phyloP scores from a whole-genome alignment of 169 alveolate species.

The Eimeria tenella region DNA sequence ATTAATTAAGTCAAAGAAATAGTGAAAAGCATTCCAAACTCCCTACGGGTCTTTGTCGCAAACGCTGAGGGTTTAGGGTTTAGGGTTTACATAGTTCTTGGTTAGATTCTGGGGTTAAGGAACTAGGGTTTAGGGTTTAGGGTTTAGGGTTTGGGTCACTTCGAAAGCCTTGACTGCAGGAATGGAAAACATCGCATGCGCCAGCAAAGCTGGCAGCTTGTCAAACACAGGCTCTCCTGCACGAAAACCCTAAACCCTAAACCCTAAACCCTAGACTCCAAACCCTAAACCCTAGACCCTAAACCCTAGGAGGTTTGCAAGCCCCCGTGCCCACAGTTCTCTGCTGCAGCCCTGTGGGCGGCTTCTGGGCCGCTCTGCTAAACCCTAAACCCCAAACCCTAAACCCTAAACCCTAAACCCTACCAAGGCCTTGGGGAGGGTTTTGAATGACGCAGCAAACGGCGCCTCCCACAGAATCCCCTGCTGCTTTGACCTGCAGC shows the following conservation, averaged over 20 bases:
- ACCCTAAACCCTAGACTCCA: not conserved
- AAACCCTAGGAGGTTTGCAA: not conserved
- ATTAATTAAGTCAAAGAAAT: too few species aligned
- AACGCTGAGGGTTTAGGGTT: too few species aligned
- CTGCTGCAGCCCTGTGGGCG: not conserved
- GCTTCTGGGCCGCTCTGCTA: not conserved
- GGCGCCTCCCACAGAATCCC: conserved; percentile 81
- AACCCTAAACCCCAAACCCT: conserved; percentile 13
- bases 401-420: conserved; percentile 69
- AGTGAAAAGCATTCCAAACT: too few species aligned
- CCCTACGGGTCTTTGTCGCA: too few species aligned
- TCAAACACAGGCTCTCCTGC: conserved; percentile 79
- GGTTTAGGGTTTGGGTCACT: conserved; percentile 22
- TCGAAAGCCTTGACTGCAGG: conserved; percentile 86
- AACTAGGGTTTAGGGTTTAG: conserved; percentile 26
- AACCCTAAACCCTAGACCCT: conserved; percentile 27
- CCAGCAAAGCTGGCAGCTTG: conserved; percentile 86
- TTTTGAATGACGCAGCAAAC: conserved; percentile 80
- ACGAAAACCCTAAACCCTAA: conserved; percentile 35
- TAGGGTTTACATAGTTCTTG: too few species aligned
- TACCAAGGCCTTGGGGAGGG: conserved; percentile 87
- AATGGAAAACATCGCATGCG: conserved; percentile 86
- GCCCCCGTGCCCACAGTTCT: not conserved
- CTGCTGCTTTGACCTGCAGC: conserved; percentile 13
- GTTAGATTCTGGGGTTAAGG: not conserved